phyloP scores from a whole-genome alignment of 2,329 filamentous ascomycete species.

The Trichoderma koningiopsis region DNA sequence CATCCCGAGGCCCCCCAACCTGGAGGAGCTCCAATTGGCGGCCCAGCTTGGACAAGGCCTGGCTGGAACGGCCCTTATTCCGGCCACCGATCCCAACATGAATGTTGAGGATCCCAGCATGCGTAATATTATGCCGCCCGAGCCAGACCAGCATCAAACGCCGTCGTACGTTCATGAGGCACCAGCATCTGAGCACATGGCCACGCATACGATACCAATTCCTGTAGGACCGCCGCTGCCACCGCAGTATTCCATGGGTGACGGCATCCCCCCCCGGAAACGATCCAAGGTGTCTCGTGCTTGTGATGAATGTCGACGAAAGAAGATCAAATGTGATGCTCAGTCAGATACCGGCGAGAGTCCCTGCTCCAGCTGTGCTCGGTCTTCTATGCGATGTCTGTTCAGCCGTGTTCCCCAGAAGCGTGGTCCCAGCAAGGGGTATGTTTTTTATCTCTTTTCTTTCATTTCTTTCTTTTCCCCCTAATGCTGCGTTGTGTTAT shows the following conservation, averaged over 20 bases:
- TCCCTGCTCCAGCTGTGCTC: conserved; percentile 79
- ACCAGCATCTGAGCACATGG: conserved; percentile 41
- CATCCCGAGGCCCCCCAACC: conserved; percentile 47
- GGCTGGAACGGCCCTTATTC: conserved; percentile 51
- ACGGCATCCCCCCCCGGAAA: conserved; percentile 69
- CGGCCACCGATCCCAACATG: conserved; percentile 50
- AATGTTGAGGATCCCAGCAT: conserved; percentile 47
- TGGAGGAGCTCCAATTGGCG: conserved; percentile 60
- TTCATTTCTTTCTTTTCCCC: too few species aligned
- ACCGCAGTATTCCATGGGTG: conserved; percentile 49
- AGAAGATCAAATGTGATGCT: conserved; percentile 89
- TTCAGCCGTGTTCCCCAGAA: conserved; percentile 90
- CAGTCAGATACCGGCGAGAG: conserved; percentile 71
- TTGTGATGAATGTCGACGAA: conserved; percentile 85
- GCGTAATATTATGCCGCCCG: conserved; percentile 49
- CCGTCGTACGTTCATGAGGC: conserved; percentile 44
- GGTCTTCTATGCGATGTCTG: conserved; percentile 74
- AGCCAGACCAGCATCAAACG: conserved; percentile 42
- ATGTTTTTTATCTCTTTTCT: conserved; percentile 28
- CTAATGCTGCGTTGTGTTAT: too few species aligned
- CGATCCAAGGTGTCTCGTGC: conserved; percentile 84
- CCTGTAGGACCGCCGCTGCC: conserved; percentile 42
- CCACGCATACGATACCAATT: conserved; percentile 41
- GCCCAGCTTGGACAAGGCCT: conserved; percentile 60
- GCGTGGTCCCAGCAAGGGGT: conserved; percentile 86